Percentiles rank a stretch among this genome's conserved stretches.
These are phyloP conservation scores for Tylopilus rubrobrunneus DNA, from an alignment of 768 basidiomycete genomes.

Conservation along the genomic window DNA sequence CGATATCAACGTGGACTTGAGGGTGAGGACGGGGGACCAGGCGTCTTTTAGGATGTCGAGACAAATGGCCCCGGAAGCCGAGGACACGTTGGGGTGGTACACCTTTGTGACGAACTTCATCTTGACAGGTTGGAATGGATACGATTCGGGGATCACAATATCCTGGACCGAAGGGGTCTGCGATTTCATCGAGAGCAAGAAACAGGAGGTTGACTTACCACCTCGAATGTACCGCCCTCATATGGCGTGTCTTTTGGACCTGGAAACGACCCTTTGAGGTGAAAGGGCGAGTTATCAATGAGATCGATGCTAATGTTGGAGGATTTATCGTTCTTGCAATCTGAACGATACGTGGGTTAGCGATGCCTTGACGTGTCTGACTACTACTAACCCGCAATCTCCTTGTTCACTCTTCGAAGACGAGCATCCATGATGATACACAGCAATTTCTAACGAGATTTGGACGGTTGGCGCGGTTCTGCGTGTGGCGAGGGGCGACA, in stretches of 20 bases:
- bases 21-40: constrained; percentile 93
- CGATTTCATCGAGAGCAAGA: neutral
- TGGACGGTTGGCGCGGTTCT: neutral
- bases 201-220: constrained; percentile 51
- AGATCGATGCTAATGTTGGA: constrained; percentile 85
- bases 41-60: constrained; percentile 83
- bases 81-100: constrained; percentile 94
- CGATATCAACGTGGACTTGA: constrained; percentile 94
- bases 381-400: constrained; percentile 67
- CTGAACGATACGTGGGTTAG: constrained; percentile 37
- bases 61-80: constrained; percentile 92
- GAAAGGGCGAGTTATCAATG: constrained; percentile 86
- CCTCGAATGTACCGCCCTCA: constrained; percentile 85
- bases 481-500: neutral
- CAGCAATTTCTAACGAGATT: neutral
- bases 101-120: constrained; percentile 99
- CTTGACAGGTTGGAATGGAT: constrained; percentile 92
- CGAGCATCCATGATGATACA: constrained; percentile 72
- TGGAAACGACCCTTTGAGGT: constrained; percentile 86
- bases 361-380: neutral
- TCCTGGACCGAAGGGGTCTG: constrained; percentile 47
- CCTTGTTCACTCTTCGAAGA: constrained; percentile 88
- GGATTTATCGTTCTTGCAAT: constrained; percentile 93
- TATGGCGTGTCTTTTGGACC: constrained; percentile 95
- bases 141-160: constrained; percentile 88